These are phyloP conservation scores for Capsella rubella DNA, from an alignment of 441 rosid species.

Conservation along the genomic window DNA sequence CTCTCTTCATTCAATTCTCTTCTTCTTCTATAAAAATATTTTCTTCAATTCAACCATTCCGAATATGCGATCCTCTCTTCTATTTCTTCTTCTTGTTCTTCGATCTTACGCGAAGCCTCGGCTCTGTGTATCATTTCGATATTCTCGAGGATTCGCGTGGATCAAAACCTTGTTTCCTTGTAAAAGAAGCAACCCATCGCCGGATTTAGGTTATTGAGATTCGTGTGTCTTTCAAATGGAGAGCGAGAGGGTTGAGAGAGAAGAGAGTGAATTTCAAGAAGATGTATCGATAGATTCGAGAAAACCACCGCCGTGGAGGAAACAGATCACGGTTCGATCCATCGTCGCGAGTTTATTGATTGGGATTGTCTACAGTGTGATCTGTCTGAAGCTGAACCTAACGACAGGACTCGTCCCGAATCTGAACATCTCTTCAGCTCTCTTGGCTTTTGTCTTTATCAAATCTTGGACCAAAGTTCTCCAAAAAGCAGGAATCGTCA, in stretches of 20 bases:
- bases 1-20: slow-evolving; percentile 27
- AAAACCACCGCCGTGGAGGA: slow-evolving; percentile 76
- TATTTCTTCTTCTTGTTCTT: neutral
- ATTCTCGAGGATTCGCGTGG: neutral
- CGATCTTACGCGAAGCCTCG: slow-evolving; percentile 14
- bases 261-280: slow-evolving; percentile 12
- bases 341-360: slow-evolving; percentile 67
- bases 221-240: slow-evolving; percentile 32
- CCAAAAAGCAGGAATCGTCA: slow-evolving; percentile 64
- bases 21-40: slow-evolving; percentile 28
- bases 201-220: neutral
- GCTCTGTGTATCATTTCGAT: neutral
- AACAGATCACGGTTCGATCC: slow-evolving; percentile 81
- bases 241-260: slow-evolving; percentile 48
- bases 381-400: slow-evolving; percentile 85
- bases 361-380: slow-evolving; percentile 82
- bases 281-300: slow-evolving; percentile 42
- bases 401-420: slow-evolving; percentile 94
- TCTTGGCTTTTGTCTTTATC: slow-evolving; percentile 73
- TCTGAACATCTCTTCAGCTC: slow-evolving; percentile 93
- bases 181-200: neutral
- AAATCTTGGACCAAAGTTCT: slow-evolving; percentile 81
- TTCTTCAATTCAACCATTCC: neutral
- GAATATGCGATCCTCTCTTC: slow-evolving; percentile 23
- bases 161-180: slow-evolving; percentile 7